These are phyloP conservation scores for Cercospora berteroae DNA, from an alignment of 2,329 filamentous ascomycete species.

Conservation along the genomic window DNA sequence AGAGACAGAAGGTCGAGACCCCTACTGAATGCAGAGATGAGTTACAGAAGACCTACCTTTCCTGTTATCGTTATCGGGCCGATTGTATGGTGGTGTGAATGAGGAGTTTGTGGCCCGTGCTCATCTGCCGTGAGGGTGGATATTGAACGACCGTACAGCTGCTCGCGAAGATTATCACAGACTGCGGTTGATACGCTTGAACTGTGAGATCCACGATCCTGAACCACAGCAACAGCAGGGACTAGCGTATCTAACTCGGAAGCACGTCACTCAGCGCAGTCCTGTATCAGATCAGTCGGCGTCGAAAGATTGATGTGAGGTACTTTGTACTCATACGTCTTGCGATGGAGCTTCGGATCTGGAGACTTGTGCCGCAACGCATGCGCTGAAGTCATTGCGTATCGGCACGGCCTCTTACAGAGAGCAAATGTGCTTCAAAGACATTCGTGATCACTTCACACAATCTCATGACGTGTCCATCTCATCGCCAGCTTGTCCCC, in stretches of 20 bases:
- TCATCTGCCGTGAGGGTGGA: not conserved
- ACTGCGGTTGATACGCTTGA: not conserved
- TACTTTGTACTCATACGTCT: not conserved
- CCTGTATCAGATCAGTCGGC: not conserved
- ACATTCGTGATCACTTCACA: not conserved
- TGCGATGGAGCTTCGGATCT: not conserved
- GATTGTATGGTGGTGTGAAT: not conserved
- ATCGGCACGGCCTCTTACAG: not conserved
- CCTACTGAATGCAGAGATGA: not conserved
- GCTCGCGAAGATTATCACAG: not conserved
- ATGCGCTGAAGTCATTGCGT: not conserved
- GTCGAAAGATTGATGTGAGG: not conserved
- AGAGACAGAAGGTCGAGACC: not conserved
- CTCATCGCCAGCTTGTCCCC: constrained; percentile 41
- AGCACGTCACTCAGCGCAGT: not conserved
- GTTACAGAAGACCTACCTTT: not conserved
- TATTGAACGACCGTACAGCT: not conserved
- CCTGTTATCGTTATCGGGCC: not conserved
- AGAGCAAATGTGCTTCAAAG: not conserved
- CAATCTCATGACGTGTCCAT: constrained; percentile 38
- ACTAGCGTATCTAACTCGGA: not conserved
- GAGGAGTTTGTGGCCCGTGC: not conserved
- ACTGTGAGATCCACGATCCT: not conserved
- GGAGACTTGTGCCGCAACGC: not conserved
- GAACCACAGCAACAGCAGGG: not conserved